These are phyloP conservation scores for Penicillium malachiteum DNA, from an alignment of 495 filamentous ascomycete species.

Conservation along the genomic window DNA sequence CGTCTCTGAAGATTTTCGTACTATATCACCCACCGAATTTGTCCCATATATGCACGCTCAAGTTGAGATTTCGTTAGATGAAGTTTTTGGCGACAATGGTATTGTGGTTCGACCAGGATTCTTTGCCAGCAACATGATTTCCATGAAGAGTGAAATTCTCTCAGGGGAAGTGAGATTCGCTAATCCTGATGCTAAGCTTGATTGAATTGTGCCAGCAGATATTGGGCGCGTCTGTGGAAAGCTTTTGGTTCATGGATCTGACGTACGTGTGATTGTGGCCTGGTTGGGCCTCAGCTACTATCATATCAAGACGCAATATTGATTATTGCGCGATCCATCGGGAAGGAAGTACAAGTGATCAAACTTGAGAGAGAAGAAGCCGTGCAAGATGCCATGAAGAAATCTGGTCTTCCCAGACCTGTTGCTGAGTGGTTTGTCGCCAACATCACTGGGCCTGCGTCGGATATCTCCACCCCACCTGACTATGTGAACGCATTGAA, in stretches of 20 bases:
- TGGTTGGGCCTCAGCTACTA: background rate
- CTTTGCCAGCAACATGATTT: slow-evolving; percentile 13
- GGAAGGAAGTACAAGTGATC: background rate
- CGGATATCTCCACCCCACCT: background rate
- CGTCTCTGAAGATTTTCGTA: background rate
- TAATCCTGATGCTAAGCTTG: slow-evolving; percentile 5
- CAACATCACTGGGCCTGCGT: background rate
- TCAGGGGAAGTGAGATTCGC: background rate
- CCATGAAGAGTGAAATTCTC: slow-evolving; percentile 2
- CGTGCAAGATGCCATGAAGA: background rate
- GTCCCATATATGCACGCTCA: slow-evolving; percentile 16
- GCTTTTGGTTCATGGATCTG: slow-evolving; percentile 7
- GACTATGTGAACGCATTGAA: background rate
- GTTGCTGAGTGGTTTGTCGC: background rate
- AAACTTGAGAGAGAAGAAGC: background rate
- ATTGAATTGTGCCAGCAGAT: slow-evolving; percentile 17
- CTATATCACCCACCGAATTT: slow-evolving; percentile 3
- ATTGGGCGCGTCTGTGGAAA: slow-evolving; percentile 14
- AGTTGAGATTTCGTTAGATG: slow-evolving; percentile 17
- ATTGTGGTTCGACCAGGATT: slow-evolving; percentile 12
- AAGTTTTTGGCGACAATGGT: slow-evolving; percentile 16
- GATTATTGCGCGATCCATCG: background rate
- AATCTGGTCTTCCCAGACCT: background rate
- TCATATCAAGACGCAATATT: background rate
- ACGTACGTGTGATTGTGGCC: background rate